Base-by-base conservation (phyloP, 2,329 filamentous ascomycete species). In the Talaromyces sp. region DNA sequence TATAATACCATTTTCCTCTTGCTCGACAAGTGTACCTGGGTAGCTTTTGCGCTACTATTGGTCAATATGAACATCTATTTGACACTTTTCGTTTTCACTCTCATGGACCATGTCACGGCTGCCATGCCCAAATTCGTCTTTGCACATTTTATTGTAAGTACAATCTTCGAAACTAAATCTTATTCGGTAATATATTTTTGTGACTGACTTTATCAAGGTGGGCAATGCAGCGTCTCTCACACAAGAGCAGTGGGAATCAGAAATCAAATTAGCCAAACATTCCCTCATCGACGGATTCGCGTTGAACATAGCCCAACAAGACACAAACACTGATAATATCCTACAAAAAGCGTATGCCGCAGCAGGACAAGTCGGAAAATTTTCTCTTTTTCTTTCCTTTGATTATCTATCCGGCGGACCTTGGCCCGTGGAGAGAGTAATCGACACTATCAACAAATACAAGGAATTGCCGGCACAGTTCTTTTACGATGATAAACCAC, bases 201-300 rank as follows among this genome's bases (percentile, higher is more conserved):
- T 8, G 35, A 13, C 39, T 41, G n/a, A 35, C 15, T n/a, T 9
- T 59, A 1, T 43, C 17, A 37, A 76, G 74, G 68, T 74, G n/a
- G 70, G 70, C n/a, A 74, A 74, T 61, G 66, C 67, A n/a, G 63
- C 47, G 3, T 25, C 31, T 33, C 49, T 62, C 3, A 67, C 65
- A 19, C 61, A 61, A 45, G 62, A 64, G 25, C 61, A 67, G 39
- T 64, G 62, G 47, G 57, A 67, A 22, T 57, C 61, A 35, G 75
- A 81, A 66, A 79, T 81, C 7, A 52, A 41, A 1, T 65, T 73
- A 5, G 79, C 79, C 6, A 70, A 79, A 67, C 71, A 69, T 3
- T 73, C 78, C 2, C 68, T 73, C 17, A 78, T 81, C 62, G 78
- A 81, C 67, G 79, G 72, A 37, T 81, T 81, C 68, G 79, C 74